Evolutionary conservation across 106 monocot genomes (phyloP).

Genomic region (Phalaenopsis equestris): DNA sequence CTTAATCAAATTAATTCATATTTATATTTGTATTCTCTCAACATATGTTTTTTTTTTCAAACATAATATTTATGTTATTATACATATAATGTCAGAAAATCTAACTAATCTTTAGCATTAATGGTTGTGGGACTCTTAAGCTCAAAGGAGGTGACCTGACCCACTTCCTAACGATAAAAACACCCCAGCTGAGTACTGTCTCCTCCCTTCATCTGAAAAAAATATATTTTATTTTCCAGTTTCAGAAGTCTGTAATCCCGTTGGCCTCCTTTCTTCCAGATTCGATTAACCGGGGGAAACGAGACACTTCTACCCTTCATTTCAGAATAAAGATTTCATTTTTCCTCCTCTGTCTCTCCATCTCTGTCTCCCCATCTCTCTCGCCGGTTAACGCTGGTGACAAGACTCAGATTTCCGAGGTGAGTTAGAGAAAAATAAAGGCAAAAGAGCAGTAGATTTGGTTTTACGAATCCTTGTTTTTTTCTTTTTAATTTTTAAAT

Average conservation of each 20-base stretch:
- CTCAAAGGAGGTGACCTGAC: neutral
- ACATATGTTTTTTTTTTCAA: too few species aligned
- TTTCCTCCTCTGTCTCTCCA: neutral
- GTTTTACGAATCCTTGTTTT: neutral
- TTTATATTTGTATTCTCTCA: too few species aligned
- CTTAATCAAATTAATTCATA: too few species aligned
- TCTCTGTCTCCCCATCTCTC: neutral
- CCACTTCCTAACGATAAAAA: slow-evolving; percentile 1
- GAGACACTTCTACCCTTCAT: neutral
- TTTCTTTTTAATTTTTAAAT: neutral
- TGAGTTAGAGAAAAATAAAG: neutral
- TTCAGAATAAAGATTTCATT: neutral
- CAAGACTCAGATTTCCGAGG: neutral
- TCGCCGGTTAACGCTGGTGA: neutral
- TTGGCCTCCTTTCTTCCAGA: neutral
- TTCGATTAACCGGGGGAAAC: neutral
- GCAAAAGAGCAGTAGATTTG: neutral
- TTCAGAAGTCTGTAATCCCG: neutral
- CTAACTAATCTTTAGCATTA: neutral
- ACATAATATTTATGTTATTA: too few species aligned
- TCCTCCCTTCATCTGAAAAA: neutral
- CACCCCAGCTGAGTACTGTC: neutral
- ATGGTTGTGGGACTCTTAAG: neutral
- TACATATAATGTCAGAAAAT: neutral
- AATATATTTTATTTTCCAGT: neutral